phyloP scores from a whole-genome alignment of 2,329 filamentous ascomycete genomes.

The Aspergillus tubingensis region DNA sequence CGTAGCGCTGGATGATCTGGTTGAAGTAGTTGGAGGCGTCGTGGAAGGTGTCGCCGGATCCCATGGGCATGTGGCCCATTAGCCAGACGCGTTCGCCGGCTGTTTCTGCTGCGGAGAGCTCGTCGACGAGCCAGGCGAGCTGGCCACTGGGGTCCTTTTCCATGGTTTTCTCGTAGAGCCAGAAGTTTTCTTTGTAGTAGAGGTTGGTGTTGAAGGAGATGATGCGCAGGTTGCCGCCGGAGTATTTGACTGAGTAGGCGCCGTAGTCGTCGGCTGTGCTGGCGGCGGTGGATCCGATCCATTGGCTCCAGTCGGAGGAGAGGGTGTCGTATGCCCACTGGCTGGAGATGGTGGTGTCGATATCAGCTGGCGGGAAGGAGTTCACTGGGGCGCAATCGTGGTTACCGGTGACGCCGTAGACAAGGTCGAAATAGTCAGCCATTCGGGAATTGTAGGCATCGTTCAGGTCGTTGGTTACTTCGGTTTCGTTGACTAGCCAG shows the following conservation, averaged over 20 bases:
- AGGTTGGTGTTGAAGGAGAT: constrained; percentile 46
- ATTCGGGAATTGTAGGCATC: constrained; percentile 51
- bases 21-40: constrained; percentile 59
- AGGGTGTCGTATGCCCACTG: constrained; percentile 58
- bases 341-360: constrained; percentile 42
- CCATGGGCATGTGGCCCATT: constrained; percentile 56
- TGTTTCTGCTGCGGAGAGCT: constrained; percentile 57
- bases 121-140: constrained; percentile 53
- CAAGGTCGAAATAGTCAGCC: constrained; percentile 41
- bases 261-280: constrained; percentile 47
- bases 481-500: constrained; percentile 39
- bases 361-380: constrained; percentile 48
- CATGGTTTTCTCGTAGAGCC: constrained; percentile 56
- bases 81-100: constrained; percentile 57
- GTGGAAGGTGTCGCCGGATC: constrained; percentile 42
- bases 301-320: constrained; percentile 50
- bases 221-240: constrained; percentile 53
- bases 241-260: constrained; percentile 53
- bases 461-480: constrained; percentile 42
- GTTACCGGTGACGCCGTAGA: constrained; percentile 59
- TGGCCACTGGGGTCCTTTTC: constrained; percentile 54
- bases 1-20: constrained; percentile 57
- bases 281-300: constrained; percentile 48
- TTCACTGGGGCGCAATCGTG: constrained; percentile 58
- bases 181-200: constrained; percentile 42